These are phyloP conservation scores for Trichoderma semiorbis DNA, from an alignment of 2,329 filamentous ascomycete genomes.

Conservation along the genomic window DNA sequence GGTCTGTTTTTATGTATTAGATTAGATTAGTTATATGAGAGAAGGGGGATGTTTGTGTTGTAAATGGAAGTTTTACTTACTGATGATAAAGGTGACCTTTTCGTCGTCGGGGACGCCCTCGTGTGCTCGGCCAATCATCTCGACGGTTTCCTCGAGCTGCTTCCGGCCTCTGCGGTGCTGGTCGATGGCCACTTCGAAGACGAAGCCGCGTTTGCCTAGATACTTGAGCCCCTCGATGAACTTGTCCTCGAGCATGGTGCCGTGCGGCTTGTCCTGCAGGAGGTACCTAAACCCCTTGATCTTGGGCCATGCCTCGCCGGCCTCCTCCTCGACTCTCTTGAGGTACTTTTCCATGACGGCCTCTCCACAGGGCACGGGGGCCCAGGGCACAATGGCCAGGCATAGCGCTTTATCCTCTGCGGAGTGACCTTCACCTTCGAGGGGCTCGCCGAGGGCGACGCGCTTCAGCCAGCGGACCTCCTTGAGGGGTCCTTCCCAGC, in stretches of 20 bases:
- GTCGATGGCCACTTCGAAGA: slow-evolving; percentile 84
- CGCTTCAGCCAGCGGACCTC: slow-evolving; percentile 69
- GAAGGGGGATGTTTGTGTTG: not conserved
- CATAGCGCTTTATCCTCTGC: slow-evolving; percentile 48
- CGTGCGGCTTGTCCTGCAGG: slow-evolving; percentile 69
- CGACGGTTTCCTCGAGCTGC: slow-evolving; percentile 68
- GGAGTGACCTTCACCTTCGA: slow-evolving; percentile 55
- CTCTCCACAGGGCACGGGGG: slow-evolving; percentile 68
- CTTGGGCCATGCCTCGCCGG: slow-evolving; percentile 62
- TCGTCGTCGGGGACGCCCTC: slow-evolving; percentile 56
- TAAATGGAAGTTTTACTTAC: slow-evolving; percentile 43
- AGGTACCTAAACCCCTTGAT: slow-evolving; percentile 81
- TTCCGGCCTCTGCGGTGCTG: slow-evolving; percentile 69
- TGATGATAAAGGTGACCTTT: slow-evolving; percentile 66
- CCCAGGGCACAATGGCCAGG: slow-evolving; percentile 76
- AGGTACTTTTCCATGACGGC: slow-evolving; percentile 64
- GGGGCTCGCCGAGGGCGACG: slow-evolving; percentile 59
- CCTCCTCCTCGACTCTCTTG: slow-evolving; percentile 53
- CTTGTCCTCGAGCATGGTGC: slow-evolving; percentile 58
- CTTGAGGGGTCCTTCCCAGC: slow-evolving; percentile 65
- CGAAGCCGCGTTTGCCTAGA: slow-evolving; percentile 59
- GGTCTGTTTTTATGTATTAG: slow-evolving; percentile 46
- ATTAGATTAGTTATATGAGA: too few relatives aligned
- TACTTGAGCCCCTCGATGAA: slow-evolving; percentile 66
- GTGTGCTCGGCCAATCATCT: slow-evolving; percentile 67